Evolutionary conservation across 306 rosid species (phyloP).

Genomic region (Myrica gale): DNA sequence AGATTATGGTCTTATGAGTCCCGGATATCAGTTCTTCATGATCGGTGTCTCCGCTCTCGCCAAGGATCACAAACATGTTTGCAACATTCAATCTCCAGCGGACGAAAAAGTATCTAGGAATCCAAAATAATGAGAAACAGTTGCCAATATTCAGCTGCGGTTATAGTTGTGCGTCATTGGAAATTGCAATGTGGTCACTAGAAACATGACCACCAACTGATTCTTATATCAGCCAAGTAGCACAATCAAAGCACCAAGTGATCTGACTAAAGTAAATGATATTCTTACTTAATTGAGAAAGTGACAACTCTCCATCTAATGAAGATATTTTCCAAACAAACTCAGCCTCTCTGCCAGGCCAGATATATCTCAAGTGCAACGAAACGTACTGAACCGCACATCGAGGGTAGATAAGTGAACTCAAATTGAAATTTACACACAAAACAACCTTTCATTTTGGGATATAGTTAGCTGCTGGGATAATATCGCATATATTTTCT

Average conservation of each 20-base stretch:
- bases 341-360: not conserved
- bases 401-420: too few relatives aligned
- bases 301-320: not conserved
- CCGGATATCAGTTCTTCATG: conserved; percentile 86
- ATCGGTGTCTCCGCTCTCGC: conserved; percentile 85
- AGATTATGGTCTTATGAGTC: conserved; percentile 70
- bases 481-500: too few relatives aligned
- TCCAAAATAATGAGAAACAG: not conserved
- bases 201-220: not conserved
- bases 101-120: conserved; percentile 75
- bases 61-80: conserved; percentile 78
- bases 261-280: not conserved
- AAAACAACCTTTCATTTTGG: not conserved
- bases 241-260: not conserved
- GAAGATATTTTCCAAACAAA: not conserved
- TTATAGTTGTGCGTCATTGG: conserved; percentile 6
- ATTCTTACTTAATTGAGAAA: not conserved
- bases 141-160: not conserved
- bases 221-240: not conserved
- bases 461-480: not conserved
- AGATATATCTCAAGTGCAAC: not conserved
- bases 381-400: not conserved
- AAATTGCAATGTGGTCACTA: not conserved
- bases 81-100: conserved; percentile 84
- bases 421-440: not conserved